A percentile compares a stretch with the other conserved stretches of the same genome.
Conservation (phyloP, 169 alveolate genomes). For the Cryptosporidium canis region DNA sequence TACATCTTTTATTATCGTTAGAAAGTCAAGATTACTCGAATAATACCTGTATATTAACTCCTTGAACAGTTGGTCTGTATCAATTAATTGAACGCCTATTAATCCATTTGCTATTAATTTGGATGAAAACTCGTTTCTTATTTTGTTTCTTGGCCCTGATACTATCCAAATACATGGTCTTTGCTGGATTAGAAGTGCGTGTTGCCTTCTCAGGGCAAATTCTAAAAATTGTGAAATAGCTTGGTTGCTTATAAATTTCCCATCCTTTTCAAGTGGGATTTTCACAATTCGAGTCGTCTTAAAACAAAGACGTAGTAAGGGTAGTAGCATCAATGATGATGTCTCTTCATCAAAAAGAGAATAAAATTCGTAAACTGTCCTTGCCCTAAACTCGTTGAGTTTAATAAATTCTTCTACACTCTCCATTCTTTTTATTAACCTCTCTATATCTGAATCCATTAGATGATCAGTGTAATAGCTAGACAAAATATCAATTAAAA, state of each 20-base stretch:
- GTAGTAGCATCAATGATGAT: slow-evolving; percentile 5
- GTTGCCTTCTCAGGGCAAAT: slow-evolving; percentile 42
- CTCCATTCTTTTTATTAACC: background rate
- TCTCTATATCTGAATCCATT: background rate
- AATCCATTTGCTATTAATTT: slow-evolving; percentile 12
- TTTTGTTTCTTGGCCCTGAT: slow-evolving; percentile 1
- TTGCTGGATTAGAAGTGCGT: slow-evolving; percentile 25
- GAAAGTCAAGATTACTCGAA: background rate
- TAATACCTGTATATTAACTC: background rate
- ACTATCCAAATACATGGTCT: slow-evolving; percentile 64
- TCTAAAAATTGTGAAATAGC: slow-evolving; percentile 31
- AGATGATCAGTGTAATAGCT: slow-evolving; percentile 6
- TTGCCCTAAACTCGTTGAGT: background rate
- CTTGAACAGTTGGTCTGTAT: background rate
- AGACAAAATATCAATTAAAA: slow-evolving; percentile 44
- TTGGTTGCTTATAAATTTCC: background rate
- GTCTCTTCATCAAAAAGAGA: slow-evolving; percentile 20
- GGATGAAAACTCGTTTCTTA: background rate
- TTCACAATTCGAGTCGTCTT: slow-evolving; percentile 47
- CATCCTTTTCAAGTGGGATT: slow-evolving; percentile 43
- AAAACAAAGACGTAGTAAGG: slow-evolving; percentile 10
- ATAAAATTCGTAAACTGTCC: background rate
- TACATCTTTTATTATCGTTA: slow-evolving; percentile 2
- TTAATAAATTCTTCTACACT: background rate
- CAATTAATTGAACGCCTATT: slow-evolving; percentile 40